Base-by-base conservation (phyloP, 2,329 filamentous ascomycete species). In the Penicillium sp. region DNA sequence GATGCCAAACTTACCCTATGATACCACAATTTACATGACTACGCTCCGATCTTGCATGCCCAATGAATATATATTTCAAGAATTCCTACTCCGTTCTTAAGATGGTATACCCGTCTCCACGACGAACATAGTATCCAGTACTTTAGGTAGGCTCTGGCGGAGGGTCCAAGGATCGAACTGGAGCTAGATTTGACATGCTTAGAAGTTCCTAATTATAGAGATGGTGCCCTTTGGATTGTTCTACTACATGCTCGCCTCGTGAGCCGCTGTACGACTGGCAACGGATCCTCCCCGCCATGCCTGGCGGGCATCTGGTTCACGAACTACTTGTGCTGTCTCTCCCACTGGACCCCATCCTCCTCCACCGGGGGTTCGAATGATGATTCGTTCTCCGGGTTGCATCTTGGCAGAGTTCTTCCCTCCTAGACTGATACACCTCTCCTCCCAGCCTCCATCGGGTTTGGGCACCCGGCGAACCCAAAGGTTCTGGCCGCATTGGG, bases 401-500 rank as follows among this genome's bases (percentile, higher is more conserved):
- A 70, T 67, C 36, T 62, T 59, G 21, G 58, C 57, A 18, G 67
- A 67, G 39, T 70, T 68, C 50, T 68, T 71, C 7, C 56, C 66
- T 12, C 67, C 68, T 9, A 70, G 34, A 29, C 63, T 69, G 29
- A 68, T 62, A 30, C 51, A 36, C 26, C 59, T 53, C 23, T 65
- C 61, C 24, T 63, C 61, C 41, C 48, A 59, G 9, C 30, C 33
- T 23, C 49, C 58, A n/a, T 56, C 40, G 13, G 57, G 5, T 5
- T 37, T 52, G 13, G 45, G 34, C 12, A 56, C 30, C 8, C 48
- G 51, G 6, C 60, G 54, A 12, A 93, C 86, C 91, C 91, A 97
- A 32, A 94, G 76, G 62, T 96, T 97, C 47, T 90, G 75, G 0
- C 92, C 92, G 54, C 87, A 89, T 58, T 83, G 72, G 0, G 84